Evolutionary conservation across 2,329 filamentous ascomycete species (phyloP).

Genomic region (Epicoccum nigrum): DNA sequence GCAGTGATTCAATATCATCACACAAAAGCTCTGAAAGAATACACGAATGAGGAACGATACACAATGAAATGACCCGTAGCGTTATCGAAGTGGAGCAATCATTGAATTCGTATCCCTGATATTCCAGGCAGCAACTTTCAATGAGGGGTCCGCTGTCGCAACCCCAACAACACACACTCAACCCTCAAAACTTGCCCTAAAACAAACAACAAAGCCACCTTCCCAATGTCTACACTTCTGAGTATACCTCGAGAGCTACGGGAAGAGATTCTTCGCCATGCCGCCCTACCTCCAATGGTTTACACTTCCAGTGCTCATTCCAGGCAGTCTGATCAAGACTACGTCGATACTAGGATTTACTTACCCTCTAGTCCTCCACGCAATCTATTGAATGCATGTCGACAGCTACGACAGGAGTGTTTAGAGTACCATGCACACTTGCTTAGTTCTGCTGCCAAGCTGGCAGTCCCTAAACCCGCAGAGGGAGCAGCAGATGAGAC

Average conservation of each 20-base stretch:
- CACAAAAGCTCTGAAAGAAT: no score
- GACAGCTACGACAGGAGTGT: conserved; percentile 35
- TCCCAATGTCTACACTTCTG: conserved; percentile 19
- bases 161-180: neutral
- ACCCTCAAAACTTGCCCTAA: neutral
- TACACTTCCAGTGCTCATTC: conserved; percentile 31
- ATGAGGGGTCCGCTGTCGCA: neutral
- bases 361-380: conserved; percentile 28
- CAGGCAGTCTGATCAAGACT: conserved; percentile 12
- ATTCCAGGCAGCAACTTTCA: conserved; percentile 15
- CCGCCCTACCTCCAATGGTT: conserved; percentile 27
- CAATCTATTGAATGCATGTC: conserved; percentile 33
- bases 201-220: neutral
- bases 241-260: conserved; percentile 36
- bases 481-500: conserved; percentile 11
- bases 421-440: conserved; percentile 24
- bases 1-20: no score
- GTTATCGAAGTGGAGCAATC: neutral
- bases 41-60: neutral
- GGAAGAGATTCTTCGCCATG: conserved; percentile 33
- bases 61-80: neutral
- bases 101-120: conserved; percentile 1
- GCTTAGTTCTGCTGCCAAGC: conserved; percentile 13
- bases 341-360: conserved; percentile 39
- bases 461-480: neutral